Base-by-base conservation (phyloP, 2,329 filamentous ascomycete species). In the Fusarium napiforme region DNA sequence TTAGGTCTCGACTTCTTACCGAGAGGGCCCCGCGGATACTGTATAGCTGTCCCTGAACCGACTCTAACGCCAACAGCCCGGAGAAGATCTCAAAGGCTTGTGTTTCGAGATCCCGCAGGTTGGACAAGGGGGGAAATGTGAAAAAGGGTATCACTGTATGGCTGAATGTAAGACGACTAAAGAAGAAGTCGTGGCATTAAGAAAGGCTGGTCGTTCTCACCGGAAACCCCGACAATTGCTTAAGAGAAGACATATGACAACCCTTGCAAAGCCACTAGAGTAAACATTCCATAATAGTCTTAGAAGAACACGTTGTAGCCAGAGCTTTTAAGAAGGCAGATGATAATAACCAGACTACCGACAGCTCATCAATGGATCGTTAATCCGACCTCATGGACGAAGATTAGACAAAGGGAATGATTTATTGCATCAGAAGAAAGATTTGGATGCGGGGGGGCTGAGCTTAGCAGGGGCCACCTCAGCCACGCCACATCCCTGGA, bases 401-500 rank as follows among this genome's bases (percentile, higher is more conserved):
- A 36, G 23, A 50, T 49, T 58, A 57, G 63, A 61, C 28, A 42
- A 53, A 47, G 47, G n/a, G 30, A 58, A 47, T 30, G 43, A 53
- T 37, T 49, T n/a, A 53, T 67, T 42, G 32, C 28, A 65, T 28
- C 50, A 46, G 36, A 57, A 34, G 50, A 39, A 59, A 40, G 47
- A 18, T 36, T 36, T 36, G 34, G 34, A 50, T 73, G 70, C 53
- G 70, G 60, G 59, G 71, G 64, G 71, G 71, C 71, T 73, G 71
- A 65, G 71, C 57, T 64, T 21, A 43, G 37, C 49, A 43, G 56
- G 42, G 66, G 36, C 37, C 32, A 56, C 63, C 64, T 68, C 71
- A 74, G 67, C 67, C 71, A 74, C 71, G 62, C 67, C 52, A 64
- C 26, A 50, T 61, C 53, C 63, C 46, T 53, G 63, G 57, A 67